Percentiles rank a stretch among this genome's conserved stretches.
These are phyloP conservation scores for Linderina pennispora DNA, from an alignment of 192 early-diverging fungal genomes.

Conservation along the genomic window DNA sequence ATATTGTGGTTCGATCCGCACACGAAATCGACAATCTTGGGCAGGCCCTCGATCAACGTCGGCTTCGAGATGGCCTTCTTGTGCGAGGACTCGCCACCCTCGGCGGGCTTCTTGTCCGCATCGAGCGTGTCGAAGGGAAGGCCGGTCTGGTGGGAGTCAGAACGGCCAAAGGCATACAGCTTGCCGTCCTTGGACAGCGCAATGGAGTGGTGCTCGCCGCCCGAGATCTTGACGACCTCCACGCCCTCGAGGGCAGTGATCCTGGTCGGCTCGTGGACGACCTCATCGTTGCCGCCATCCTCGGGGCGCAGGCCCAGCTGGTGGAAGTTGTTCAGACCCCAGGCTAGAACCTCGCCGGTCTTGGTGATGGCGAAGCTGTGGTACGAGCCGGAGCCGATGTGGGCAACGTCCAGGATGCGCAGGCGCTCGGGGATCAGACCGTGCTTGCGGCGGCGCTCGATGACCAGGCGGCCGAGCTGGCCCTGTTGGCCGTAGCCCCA, in stretches of 20 bases:
- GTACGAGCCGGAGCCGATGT: conserved; percentile 75
- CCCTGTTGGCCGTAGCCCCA: conserved; percentile 90
- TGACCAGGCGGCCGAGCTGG: conserved; percentile 79
- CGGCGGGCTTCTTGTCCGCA: conserved; percentile 13
- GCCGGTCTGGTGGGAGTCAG: conserved; percentile 79
- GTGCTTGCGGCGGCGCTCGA: conserved; percentile 63
- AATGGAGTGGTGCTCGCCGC: conserved; percentile 82
- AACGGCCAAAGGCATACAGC: conserved; percentile 79
- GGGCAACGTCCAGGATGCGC: conserved; percentile 51
- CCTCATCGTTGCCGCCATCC: conserved; percentile 37
- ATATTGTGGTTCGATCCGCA: conserved; percentile 59
- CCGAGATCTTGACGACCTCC: conserved; percentile 57
- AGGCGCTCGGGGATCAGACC: conserved; percentile 53
- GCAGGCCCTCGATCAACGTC: conserved; percentile 44
- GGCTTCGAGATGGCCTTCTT: conserved; percentile 58
- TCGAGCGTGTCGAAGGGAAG: conserved; percentile 46
- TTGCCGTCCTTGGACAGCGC: conserved; percentile 66
- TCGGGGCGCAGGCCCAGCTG: conserved; percentile 66
- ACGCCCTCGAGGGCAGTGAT: conserved; percentile 48
- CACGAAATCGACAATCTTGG: conserved; percentile 46
- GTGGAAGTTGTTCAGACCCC: conserved; percentile 88
- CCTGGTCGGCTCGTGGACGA: conserved; percentile 50
- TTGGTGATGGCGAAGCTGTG: conserved; percentile 76
- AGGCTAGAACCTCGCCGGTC: conserved; percentile 61
- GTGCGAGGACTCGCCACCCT: conserved; percentile 16